Evolutionary conservation across 352 stramenopile species (phyloP).

Genomic region (Globisporangium nagaii): DNA sequence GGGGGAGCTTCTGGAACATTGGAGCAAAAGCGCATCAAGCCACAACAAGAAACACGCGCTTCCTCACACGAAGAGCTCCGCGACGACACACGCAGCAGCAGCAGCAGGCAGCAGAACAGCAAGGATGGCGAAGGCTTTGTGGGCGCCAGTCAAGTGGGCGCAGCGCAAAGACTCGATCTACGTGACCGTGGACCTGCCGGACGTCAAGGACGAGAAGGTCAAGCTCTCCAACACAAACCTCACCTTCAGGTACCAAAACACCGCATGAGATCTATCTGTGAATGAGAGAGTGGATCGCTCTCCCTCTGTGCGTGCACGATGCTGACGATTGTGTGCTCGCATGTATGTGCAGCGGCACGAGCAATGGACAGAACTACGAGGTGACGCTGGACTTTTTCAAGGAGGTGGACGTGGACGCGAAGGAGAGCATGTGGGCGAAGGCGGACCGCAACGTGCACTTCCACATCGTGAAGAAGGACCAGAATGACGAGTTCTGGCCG

Average conservation of each 20-base stretch:
- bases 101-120: background rate
- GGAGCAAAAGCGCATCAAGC: too few relatives aligned
- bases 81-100: background rate
- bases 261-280: background rate
- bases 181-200: conserved; percentile 94
- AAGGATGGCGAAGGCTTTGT: conserved; percentile 48
- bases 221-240: conserved; percentile 86
- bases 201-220: conserved; percentile 93
- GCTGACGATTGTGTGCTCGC: conserved; percentile 9
- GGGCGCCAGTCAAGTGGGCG: conserved; percentile 93
- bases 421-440: conserved; percentile 94
- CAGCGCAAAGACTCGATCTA: conserved; percentile 96
- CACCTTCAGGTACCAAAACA: conserved; percentile 84
- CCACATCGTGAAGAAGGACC: conserved; percentile 94
- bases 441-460: conserved; percentile 94
- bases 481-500: conserved; percentile 94
- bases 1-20: too few relatives aligned
- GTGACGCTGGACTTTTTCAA: conserved; percentile 95
- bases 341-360: conserved; percentile 60
- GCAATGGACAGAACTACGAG: conserved; percentile 91
- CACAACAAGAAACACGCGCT: conserved; percentile 4
- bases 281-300: too few relatives aligned
- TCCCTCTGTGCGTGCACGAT: background rate
- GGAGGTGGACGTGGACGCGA: conserved; percentile 85
- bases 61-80: background rate